These are phyloP conservation scores for Coffea humblotiana DNA, from an alignment of 305 asterid species.

Conservation along the genomic window DNA sequence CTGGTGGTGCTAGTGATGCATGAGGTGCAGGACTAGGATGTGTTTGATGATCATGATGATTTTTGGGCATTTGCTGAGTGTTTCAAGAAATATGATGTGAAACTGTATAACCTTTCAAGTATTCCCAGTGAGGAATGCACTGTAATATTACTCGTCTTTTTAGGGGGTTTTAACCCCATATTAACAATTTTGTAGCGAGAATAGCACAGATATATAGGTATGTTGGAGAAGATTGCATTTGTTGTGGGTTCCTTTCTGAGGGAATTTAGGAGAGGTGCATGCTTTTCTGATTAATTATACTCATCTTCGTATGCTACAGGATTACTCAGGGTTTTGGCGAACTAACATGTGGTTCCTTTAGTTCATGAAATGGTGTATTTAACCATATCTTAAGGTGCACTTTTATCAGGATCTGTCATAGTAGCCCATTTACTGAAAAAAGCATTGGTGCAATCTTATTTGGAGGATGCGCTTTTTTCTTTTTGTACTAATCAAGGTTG, in stretches of 20 bases:
- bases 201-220: background rate
- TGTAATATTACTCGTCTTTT: background rate
- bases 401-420: background rate
- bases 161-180: background rate
- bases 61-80: background rate
- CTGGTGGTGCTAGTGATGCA: slow-evolving; percentile 23
- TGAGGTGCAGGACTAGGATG: background rate
- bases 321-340: background rate
- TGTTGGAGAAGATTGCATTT: background rate
- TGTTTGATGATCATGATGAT: background rate
- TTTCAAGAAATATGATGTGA: background rate
- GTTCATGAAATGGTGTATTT: background rate
- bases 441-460: background rate
- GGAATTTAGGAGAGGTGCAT: background rate
- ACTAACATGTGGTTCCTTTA: background rate
- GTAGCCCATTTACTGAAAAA: background rate
- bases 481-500: background rate
- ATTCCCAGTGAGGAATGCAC: background rate
- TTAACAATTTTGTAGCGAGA: background rate
- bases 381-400: background rate
- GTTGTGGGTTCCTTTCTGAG: background rate
- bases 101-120: background rate
- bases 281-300: background rate
- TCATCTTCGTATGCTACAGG: background rate
- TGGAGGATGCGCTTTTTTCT: background rate